Evolutionary conservation across 257 asterid species (phyloP), one percentile per base, ranked within the genome.

Genomic region (Leonotis leonurus): DNA sequence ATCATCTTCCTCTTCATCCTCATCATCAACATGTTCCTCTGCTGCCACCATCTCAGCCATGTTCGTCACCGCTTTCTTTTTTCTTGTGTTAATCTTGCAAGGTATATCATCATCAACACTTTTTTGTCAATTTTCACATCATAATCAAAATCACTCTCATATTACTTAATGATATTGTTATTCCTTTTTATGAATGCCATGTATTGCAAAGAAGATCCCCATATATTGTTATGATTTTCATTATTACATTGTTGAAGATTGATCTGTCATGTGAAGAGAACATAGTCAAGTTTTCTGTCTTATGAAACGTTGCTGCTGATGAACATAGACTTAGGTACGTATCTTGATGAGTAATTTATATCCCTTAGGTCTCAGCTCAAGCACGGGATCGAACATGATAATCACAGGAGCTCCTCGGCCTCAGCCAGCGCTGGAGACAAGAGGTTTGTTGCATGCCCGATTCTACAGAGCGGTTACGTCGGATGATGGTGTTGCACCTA

Each of bases 21-120:
- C 78, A 16, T 48, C 70, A 2, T 69, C 78, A 16, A 46, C 66
- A 1, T 16, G 75, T 2, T 60, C 83, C 3, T 64, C 75, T 7
- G 64, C 66, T 20, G 68, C 78, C 62, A 61, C 80, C 65, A 30
- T 83, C 62, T 72, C 76, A 6, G 83, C 83, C 68, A 60, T 78
- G 85, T 43, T 68, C 48, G 53, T 83, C 77, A 78, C 90, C 3
- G 27, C 75, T 65, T 65, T 85, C 68, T 82, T 85, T 67, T 76
- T 77, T 54, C 80, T 85, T 25, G 70, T 82, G 69, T 62, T 85
- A 33, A 56, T 85, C 70, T 76, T 77, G 56, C 93, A 82, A 82
- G 93, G 93, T 85, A 77, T 79, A 56, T n/a, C 40, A 13, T 56
- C 65, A 5, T 17, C 48, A 12, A n/a, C n/a, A n/a, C n/a, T n/a